Base-by-base conservation (phyloP, 345 rosid species). In the Erucastrum elatum region DNA sequence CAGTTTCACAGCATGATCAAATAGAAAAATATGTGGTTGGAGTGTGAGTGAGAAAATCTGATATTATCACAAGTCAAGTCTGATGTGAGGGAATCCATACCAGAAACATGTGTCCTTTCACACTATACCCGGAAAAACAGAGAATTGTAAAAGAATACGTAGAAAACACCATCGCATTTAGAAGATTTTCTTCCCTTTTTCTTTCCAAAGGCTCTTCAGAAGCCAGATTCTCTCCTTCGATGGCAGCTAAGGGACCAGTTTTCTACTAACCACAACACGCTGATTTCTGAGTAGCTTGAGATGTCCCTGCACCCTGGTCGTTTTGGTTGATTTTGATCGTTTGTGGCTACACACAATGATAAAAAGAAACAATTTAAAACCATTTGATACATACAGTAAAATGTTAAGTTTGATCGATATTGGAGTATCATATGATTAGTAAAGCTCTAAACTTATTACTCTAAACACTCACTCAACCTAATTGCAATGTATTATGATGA, bases 241-340 rank as follows among this genome's bases (percentile, higher is more conserved):
- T 13, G 49, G 59, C 16, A 21, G 56, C 8, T 61, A 37, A 26
- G 17, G 61, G 68, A 46, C 9, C 17, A 66, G 15, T 35, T 39
- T 30, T 34, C 51, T 84, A 87, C 31, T 77, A 87, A 69, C 95
- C 97, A 39, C 98, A 94, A 82, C 96, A 94, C 62, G 90, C 90
- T 12, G 97, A 91, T 77, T 82, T 89, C 75, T 84, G 90, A n/a
- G 88, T 84, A 67, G 87, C 89, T 85, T 85, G 91, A 75, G 86
- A 87, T 68, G 82, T 83, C 58, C 93, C 90, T 41, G 77, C 87
- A 2, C 86, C 91, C 68, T 84, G 89, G 76, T 88, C 89, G 3
- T 85, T 74, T 80, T 89, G 94, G 82, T 90, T 91, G 66, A 94
- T 94, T 84, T 77, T 90, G 75, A 90, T 85, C 4, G 98, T 86